phyloP scores from a whole-genome alignment of 164 flowering plant species.

The Santalum album region DNA sequence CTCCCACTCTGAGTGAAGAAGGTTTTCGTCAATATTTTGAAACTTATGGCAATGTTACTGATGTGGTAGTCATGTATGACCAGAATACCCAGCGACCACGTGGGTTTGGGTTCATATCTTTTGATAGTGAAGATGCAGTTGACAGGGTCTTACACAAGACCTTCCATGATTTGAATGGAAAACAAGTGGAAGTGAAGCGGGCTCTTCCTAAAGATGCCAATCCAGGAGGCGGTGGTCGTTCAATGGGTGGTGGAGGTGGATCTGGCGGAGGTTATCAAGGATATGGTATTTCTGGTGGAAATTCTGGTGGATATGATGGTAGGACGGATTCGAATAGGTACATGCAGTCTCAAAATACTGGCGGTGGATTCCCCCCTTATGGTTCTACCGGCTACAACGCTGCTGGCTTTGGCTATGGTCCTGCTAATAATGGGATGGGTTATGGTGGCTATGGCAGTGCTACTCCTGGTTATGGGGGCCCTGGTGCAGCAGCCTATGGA shows the following conservation, averaged over 20 bases:
- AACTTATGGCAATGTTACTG: conserved; percentile 63
- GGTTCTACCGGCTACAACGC: conserved; percentile 73
- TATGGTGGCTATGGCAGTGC: conserved; percentile 71
- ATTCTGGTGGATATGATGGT: conserved; percentile 49
- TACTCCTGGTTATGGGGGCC: conserved; percentile 57
- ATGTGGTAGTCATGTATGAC: conserved; percentile 88
- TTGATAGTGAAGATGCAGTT: conserved; percentile 79
- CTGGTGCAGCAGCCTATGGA: conserved; percentile 61
- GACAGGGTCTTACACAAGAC: conserved; percentile 67
- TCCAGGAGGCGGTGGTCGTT: conserved; percentile 47
- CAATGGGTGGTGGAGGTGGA: conserved; percentile 31
- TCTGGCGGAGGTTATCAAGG: conserved; percentile 61
- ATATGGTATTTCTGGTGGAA: conserved; percentile 61
- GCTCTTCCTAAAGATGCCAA: conserved; percentile 90
- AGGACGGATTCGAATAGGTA: conserved; percentile 70
- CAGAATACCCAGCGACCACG: conserved; percentile 76
- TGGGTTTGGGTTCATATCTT: conserved; percentile 84
- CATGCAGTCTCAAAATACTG: conserved; percentile 62
- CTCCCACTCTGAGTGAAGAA: conserved; percentile 65
- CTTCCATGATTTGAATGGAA: conserved; percentile 76
- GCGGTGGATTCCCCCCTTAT: conserved; percentile 69
- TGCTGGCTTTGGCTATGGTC: conserved; percentile 74
- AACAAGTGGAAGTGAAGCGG: conserved; percentile 77
- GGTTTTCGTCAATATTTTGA: conserved; percentile 75
- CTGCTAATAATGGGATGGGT: conserved; percentile 67